A percentile compares a stretch with the other conserved stretches of the same genome.
Conservation (phyloP, 371 early-diverging fungal genomes). For the Lichtheimia ornata region DNA sequence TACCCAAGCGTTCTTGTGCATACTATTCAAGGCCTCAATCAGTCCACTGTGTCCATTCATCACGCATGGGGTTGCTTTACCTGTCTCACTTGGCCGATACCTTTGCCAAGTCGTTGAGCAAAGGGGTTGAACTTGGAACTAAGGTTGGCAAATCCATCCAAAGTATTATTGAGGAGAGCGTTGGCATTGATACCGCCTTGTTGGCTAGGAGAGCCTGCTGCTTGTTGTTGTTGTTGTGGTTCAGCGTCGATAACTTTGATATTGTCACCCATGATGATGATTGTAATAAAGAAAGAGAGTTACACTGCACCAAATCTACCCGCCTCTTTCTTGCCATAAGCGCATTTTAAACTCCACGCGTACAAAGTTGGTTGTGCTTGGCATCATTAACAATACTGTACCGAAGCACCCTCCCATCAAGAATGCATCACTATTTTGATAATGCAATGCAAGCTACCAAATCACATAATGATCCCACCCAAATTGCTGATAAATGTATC, state of each 20-base stretch:
- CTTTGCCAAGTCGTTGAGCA: constrained; percentile 69
- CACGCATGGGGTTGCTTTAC: constrained; percentile 36
- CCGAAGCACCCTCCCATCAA: no score
- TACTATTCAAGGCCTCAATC: constrained; percentile 49
- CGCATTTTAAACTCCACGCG: no score
- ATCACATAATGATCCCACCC: no score
- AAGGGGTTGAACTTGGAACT: constrained; percentile 73
- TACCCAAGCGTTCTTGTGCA: constrained; percentile 89
- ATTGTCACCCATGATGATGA: constrained; percentile 6
- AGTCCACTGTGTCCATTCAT: background rate
- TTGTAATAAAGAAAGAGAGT: no score
- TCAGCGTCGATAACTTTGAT: constrained; percentile 34
- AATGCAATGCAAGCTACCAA: no score
- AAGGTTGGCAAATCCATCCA: constrained; percentile 67
- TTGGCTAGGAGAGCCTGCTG: constrained; percentile 7
- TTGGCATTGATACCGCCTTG: constrained; percentile 25
- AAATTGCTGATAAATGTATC: no score
- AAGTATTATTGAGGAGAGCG: constrained; percentile 33
- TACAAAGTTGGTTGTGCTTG: no score
- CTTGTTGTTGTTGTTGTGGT: constrained; percentile 12
- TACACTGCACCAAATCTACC: no score
- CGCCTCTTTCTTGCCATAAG: no score
- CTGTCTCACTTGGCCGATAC: constrained; percentile 82
- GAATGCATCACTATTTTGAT: no score
- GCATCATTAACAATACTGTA: no score